Evolutionary conservation across 1,139 yeast species (phyloP).

Genomic region (Chernovozyma sophiae-reginae): DNA sequence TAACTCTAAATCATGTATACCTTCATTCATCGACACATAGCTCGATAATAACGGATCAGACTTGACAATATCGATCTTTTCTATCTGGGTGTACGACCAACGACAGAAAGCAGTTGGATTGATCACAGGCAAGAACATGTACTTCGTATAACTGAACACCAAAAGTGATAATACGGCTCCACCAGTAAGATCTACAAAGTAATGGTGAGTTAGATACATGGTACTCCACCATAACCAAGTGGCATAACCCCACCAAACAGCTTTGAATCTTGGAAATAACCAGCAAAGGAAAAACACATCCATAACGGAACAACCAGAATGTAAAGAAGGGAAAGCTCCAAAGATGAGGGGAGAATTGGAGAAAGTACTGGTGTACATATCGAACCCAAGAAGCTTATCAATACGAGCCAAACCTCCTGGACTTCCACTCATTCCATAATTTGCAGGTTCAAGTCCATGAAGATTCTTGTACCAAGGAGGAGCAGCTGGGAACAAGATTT

Average conservation of each 20-base stretch:
- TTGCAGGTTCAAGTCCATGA: constrained; percentile 86
- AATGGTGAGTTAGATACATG: constrained; percentile 95
- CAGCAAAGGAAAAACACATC: constrained; percentile 83
- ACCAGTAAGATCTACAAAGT: constrained; percentile 86
- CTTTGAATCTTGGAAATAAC: constrained; percentile 67
- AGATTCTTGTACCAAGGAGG: constrained; percentile 96
- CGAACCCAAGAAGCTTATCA: constrained; percentile 74
- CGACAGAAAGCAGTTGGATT: constrained; percentile 67
- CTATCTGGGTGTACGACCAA: constrained; percentile 64
- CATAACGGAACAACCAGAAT: constrained; percentile 91
- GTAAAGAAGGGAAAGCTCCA: constrained; percentile 97
- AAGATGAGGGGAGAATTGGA: constrained; percentile 88
- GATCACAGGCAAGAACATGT: constrained; percentile 67
- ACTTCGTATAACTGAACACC: constrained; percentile 70
- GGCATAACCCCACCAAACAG: constrained; percentile 70
- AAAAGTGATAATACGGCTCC: constrained; percentile 76
- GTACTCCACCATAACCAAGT: constrained; percentile 98
- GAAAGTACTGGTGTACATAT: constrained; percentile 83
- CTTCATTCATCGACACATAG: constrained; percentile 7
- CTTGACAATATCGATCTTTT: constrained; percentile 22
- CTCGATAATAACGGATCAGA: constrained; percentile 29
- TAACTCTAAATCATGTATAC: constrained; percentile 9
- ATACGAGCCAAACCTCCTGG: constrained; percentile 96
- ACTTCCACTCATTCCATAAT: constrained; percentile 87
- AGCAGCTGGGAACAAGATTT: constrained; percentile 86